Evolutionary conservation across 1,284 basidiomycete genomes (phyloP), one percentile per base, ranked within the genome.

Genomic region (Kwoniella shivajii): DNA sequence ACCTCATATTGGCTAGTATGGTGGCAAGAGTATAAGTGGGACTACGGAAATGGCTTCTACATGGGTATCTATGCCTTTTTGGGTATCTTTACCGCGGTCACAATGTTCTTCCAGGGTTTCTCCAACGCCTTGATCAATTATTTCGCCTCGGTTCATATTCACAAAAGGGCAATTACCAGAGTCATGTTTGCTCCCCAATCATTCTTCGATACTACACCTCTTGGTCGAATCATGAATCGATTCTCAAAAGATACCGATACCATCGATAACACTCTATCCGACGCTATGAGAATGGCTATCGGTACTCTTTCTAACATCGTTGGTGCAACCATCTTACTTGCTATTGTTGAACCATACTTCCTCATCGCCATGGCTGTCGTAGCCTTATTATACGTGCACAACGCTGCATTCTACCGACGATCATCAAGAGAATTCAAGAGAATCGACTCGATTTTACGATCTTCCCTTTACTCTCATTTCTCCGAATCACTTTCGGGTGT

Each of bases 191-290:
- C 88, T 0, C 90, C 90, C 0, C 91, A 91, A 86, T 84, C 84
- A 4, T 92, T 92, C 81, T 93, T 92, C 69, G 92, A 94, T 71
- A 92, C 90, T 0, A 92, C 90, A 0, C 92, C 92, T 6, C 81
- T 93, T 13, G 92, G 93, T 13, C 87, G 92, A 20, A 91, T 95
- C 64, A 70, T 73, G 66, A 71, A 73, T 54, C 63, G 74, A 29
- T 72, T 75, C 57, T 59, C 65, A 14, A 75, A 80, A 75, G 84
- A 94, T 75, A 85, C 92, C 47, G 91, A 95, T 71, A 92, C 90
- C 0, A 83, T 93, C 55, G 92, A 95, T 76, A 93, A 80, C 65
- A 80, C 79, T 42, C 76, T 83, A 30, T 74, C 73, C 20, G 90
- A 93, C 72, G 83, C 89, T 2, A 77, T 92, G 68, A 85, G 91